Evolutionary conservation across 768 basidiomycete species (phyloP).

Genomic region (Mycena capillaripes): DNA sequence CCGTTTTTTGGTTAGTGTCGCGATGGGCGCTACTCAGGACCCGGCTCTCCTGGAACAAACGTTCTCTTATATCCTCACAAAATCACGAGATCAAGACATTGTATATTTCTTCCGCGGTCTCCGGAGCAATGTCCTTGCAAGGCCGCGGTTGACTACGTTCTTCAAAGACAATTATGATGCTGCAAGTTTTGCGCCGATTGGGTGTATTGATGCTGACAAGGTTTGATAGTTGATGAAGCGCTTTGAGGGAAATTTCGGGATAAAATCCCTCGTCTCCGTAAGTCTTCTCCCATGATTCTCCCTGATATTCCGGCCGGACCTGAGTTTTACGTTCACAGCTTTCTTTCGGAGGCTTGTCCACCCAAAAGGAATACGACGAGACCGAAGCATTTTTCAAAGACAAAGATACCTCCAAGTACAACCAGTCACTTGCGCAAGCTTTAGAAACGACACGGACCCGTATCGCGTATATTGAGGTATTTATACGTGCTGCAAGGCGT

Average conservation of each 20-base stretch:
- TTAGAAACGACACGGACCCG: conserved; percentile 77
- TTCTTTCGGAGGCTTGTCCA: conserved; percentile 66
- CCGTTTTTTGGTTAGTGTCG: conserved; percentile 58
- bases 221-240: conserved; percentile 71
- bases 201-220: conserved; percentile 1
- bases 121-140: conserved; percentile 65
- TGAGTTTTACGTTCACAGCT: conserved; percentile 38
- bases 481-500: conserved; percentile 18
- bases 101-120: conserved; percentile 75
- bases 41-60: conserved; percentile 70
- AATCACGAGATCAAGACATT: conserved; percentile 73
- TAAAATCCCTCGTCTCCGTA: conserved; percentile 68
- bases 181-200: conserved; percentile 54
- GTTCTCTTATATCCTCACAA: conserved; percentile 68
- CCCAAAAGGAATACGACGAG: conserved; percentile 73
- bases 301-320: neutral
- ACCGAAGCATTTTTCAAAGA: conserved; percentile 83
- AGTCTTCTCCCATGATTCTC: conserved; percentile 37
- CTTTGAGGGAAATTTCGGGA: conserved; percentile 77
- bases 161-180: conserved; percentile 78
- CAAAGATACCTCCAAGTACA: conserved; percentile 80
- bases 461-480: conserved; percentile 73
- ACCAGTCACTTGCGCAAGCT: conserved; percentile 73
- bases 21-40: conserved; percentile 74
- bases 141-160: conserved; percentile 68